Conservation (phyloP, 225 moss, liverwort and hornwort genomes). For the Marchantia polymorpha region DNA sequence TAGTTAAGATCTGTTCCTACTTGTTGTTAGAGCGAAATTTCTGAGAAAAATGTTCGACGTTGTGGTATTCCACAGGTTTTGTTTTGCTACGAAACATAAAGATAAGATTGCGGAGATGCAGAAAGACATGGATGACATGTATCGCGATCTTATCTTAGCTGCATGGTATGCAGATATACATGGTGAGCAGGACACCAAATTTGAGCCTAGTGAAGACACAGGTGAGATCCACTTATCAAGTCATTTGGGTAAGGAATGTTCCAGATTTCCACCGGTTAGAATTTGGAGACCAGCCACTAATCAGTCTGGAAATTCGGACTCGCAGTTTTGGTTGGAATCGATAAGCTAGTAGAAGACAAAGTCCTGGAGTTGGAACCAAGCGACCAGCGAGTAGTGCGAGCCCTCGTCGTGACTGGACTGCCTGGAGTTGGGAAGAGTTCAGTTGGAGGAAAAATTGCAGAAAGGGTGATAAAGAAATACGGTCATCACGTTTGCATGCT, state of each 20-base stretch:
- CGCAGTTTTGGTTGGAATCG: conserved; percentile 5
- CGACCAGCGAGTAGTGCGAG: background rate
- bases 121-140: background rate
- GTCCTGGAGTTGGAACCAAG: background rate
- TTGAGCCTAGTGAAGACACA: background rate
- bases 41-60: too few relatives aligned
- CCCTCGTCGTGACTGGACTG: background rate
- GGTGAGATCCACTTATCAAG: background rate
- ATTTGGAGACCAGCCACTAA: too few relatives aligned
- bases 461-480: background rate
- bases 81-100: background rate
- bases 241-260: too few relatives aligned
- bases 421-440: background rate
- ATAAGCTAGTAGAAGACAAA: background rate
- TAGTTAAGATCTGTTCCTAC: too few relatives aligned
- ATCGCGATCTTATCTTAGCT: background rate
- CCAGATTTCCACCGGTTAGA: too few relatives aligned
- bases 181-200: background rate
- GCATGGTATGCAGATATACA: background rate
- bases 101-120: background rate
- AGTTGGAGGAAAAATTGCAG: background rate
- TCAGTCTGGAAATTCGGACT: too few relatives aligned
- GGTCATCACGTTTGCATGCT: background rate
- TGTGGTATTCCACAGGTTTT: background rate
- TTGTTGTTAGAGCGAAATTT: too few relatives aligned